Percentiles rank a stretch among this genome's conserved stretches.
Evolutionary conservation across 176 grass and related monocot species (phyloP).

Genomic region (Avena insularis): DNA sequence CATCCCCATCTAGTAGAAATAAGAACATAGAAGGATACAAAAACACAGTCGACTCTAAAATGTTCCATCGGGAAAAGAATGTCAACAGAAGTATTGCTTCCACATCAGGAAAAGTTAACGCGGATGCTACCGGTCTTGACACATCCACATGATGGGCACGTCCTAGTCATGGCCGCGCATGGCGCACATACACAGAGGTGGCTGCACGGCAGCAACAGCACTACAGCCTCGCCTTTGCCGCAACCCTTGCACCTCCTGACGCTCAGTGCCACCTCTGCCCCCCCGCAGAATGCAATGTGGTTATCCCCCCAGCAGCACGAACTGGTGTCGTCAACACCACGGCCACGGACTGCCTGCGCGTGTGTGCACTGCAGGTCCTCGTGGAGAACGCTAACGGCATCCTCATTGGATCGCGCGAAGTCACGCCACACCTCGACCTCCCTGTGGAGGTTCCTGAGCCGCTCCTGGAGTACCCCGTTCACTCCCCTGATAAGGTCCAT

Average conservation of each 20-base stretch:
- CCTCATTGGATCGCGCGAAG: conserved; percentile 67
- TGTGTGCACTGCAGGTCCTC: conserved; percentile 49
- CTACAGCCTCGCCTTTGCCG: conserved; percentile 43
- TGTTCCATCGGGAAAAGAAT: neutral
- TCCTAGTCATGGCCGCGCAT: conserved; percentile 41
- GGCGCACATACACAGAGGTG: conserved; percentile 66
- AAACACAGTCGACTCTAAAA: neutral
- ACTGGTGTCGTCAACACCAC: conserved; percentile 47
- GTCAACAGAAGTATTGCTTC: neutral
- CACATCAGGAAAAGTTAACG: conserved; percentile 67
- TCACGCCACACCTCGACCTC: conserved; percentile 71
- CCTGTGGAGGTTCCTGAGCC: conserved; percentile 31
- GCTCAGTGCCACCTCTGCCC: neutral
- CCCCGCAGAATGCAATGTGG: conserved; percentile 19
- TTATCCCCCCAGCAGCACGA: conserved; percentile 71
- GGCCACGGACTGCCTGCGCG: neutral
- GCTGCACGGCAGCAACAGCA: conserved; percentile 71
- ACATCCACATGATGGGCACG: conserved; percentile 65
- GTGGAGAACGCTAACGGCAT: conserved; percentile 44
- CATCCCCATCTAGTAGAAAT: neutral
- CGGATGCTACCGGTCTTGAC: conserved; percentile 49
- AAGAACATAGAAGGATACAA: neutral
- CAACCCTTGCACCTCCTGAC: conserved; percentile 43
- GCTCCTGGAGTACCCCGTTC: conserved; percentile 53
- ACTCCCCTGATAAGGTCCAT: too few relatives aligned